Percentiles rank a stretch among this genome's conserved stretches.
Conservation (phyloP, 352 stramenopile species). For the Paralagenidium karlingii region DNA sequence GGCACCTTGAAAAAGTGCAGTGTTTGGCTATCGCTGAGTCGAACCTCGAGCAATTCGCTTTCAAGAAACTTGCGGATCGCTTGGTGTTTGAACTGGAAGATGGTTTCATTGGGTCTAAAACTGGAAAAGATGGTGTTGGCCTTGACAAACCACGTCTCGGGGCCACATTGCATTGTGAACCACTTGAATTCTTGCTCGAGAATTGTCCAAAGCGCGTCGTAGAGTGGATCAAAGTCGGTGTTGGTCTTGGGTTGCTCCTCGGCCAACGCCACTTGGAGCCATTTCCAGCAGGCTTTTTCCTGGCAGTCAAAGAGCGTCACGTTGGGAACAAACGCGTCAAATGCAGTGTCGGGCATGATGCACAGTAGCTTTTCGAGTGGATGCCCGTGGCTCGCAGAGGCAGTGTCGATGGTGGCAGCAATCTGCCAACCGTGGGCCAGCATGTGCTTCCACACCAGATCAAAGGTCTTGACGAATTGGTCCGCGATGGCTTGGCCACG, state of each 20-base stretch:
- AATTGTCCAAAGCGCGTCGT: slow-evolving; percentile 53
- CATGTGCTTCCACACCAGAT: slow-evolving; percentile 26
- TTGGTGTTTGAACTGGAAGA: slow-evolving; percentile 69
- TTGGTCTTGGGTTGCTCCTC: slow-evolving; percentile 12
- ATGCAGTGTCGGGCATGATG: slow-evolving; percentile 61
- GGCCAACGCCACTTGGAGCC: slow-evolving; percentile 23
- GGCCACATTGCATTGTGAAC: slow-evolving; percentile 58
- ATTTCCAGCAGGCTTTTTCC: slow-evolving; percentile 72
- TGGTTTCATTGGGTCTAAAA: slow-evolving; percentile 64
- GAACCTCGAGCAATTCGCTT: slow-evolving; percentile 28
- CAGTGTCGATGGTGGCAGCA: slow-evolving; percentile 32
- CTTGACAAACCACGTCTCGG: slow-evolving; percentile 66
- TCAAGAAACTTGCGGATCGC: slow-evolving; percentile 53
- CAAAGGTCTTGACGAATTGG: slow-evolving; percentile 36
- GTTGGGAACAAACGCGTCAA: slow-evolving; percentile 75
- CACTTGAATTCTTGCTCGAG: slow-evolving; percentile 43
- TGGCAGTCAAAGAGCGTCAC: slow-evolving; percentile 75
- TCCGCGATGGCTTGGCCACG: no score
- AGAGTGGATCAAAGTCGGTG: slow-evolving; percentile 17
- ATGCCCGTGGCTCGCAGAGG: no score
- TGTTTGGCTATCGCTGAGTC: slow-evolving; percentile 56
- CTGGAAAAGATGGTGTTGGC: slow-evolving; percentile 52
- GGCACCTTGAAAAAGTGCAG: no score
- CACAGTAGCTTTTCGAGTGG: no score
- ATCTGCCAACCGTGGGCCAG: slow-evolving; percentile 44